A percentile compares a stretch with the other conserved stretches of the same genome.
Conservation (phyloP, 768 basidiomycete species). For the Lactarius pseudohatsudake region DNA sequence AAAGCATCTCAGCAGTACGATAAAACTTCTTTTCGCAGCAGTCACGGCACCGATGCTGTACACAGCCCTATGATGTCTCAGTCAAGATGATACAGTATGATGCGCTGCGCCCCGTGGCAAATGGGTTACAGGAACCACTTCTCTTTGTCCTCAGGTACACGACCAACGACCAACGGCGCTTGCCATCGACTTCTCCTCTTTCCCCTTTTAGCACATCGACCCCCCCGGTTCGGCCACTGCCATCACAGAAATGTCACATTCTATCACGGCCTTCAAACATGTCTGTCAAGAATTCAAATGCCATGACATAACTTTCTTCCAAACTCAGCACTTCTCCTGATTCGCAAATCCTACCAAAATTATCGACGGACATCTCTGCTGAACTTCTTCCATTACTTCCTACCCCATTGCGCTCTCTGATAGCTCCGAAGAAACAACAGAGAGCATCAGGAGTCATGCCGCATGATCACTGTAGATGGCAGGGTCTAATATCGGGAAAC, state of each 20-base stretch:
- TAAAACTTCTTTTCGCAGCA: background rate
- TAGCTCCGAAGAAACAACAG: background rate
- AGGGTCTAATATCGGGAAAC: background rate
- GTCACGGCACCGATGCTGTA: background rate
- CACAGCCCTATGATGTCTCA: background rate
- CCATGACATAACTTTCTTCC: background rate
- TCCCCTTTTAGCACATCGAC: background rate
- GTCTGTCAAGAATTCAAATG: background rate
- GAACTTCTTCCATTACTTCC: background rate
- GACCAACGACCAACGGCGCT: background rate
- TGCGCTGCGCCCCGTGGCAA: background rate
- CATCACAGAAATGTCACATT: conserved; percentile 3
- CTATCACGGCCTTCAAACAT: background rate
- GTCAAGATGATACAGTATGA: background rate
- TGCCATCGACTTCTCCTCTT: background rate
- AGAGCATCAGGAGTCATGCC: background rate
- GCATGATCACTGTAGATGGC: background rate
- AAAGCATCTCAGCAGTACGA: background rate
- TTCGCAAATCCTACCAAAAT: conserved; percentile 1
- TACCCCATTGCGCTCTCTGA: background rate
- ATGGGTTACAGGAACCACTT: background rate
- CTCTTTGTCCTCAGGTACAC: background rate
- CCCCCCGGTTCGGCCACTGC: background rate
- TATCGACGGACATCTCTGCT: background rate
- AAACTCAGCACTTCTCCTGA: background rate